Evolutionary conservation across 2,329 filamentous ascomycete genomes (phyloP).

Genomic region (Phaeoacremonium minimum): DNA sequence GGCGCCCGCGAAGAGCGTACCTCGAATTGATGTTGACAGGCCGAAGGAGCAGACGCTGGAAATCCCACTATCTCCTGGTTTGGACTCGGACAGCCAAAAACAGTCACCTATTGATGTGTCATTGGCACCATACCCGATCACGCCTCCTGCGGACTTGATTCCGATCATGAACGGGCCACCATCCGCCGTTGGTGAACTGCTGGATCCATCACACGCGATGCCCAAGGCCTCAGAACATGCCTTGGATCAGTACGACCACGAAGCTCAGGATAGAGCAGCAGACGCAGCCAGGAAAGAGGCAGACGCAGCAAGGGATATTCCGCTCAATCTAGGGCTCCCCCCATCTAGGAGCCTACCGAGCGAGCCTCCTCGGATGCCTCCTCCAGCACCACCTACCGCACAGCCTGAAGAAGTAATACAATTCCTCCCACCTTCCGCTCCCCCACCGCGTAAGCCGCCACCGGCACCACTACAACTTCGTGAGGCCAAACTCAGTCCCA

Average conservation of each 20-base stretch:
- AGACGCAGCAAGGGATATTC: conserved; percentile 41
- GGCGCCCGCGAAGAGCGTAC: conserved; percentile 14
- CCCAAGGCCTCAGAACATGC: conserved; percentile 58
- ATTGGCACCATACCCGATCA: conserved; percentile 61
- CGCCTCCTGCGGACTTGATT: conserved; percentile 55
- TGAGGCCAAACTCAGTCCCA: conserved; percentile 26
- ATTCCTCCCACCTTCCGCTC: conserved; percentile 49
- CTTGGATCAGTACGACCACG: conserved; percentile 50
- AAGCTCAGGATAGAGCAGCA: conserved; percentile 44
- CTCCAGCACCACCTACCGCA: conserved; percentile 41
- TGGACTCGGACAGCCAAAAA: conserved; percentile 46
- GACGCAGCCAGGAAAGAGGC: conserved; percentile 40
- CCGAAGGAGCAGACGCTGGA: conserved; percentile 25
- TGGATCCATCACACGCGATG: conserved; percentile 56
- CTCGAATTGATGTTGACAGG: conserved; percentile 18
- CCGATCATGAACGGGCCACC: conserved; percentile 24
- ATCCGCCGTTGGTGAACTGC: conserved; percentile 43
- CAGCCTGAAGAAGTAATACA: conserved; percentile 36
- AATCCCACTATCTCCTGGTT: conserved; percentile 41
- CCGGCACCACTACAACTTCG: conserved; percentile 78
- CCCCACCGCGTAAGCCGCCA: conserved; percentile 73
- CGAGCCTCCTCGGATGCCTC: conserved; percentile 45
- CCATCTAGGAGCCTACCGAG: conserved; percentile 52
- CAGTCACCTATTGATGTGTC: conserved; percentile 56
- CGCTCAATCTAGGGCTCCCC: conserved; percentile 47